Percentiles rank a stretch among this genome's conserved stretches.
Conservation (phyloP, 371 early-diverging fungal species). For the Quaeritorhiza haematococci region DNA sequence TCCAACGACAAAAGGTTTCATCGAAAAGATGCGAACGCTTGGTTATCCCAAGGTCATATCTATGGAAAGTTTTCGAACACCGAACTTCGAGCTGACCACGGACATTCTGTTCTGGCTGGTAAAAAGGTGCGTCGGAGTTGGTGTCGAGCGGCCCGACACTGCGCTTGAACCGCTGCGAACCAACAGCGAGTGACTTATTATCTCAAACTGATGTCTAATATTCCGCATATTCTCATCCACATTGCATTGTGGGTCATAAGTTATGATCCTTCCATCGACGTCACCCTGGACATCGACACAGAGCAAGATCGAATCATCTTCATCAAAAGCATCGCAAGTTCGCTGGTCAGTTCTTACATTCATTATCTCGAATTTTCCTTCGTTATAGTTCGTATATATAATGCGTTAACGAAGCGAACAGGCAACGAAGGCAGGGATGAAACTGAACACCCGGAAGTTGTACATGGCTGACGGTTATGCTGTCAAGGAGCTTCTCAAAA, state of each 20-base stretch:
- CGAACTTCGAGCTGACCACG: conserved; percentile 41
- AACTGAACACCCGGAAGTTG: conserved; percentile 42
- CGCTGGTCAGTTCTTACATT: conserved; percentile 22
- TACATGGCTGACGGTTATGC: conserved; percentile 47
- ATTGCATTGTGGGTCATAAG: too few relatives aligned
- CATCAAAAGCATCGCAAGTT: conserved; percentile 37
- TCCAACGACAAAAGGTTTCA: conserved; percentile 25
- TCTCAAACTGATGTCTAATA: too few relatives aligned
- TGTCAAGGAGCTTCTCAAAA: conserved; percentile 40
- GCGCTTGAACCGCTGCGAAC: not conserved
- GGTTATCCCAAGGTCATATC: conserved; percentile 42
- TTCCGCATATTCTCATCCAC: too few relatives aligned
- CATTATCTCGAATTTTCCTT: not conserved
- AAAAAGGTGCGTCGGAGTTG: conserved; percentile 28
- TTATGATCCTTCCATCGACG: conserved; percentile 32
- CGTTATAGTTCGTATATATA: not conserved
- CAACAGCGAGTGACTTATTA: not conserved
- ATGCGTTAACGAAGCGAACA: not conserved
- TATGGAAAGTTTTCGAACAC: conserved; percentile 40
- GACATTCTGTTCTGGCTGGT: conserved; percentile 44
- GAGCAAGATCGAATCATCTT: conserved; percentile 43
- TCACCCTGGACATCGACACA: conserved; percentile 26
- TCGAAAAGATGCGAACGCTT: conserved; percentile 41
- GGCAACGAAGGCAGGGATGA: conserved; percentile 41
- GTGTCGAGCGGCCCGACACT: not conserved